These are phyloP conservation scores for Tulasnella sp. DNA, from an alignment of 768 basidiomycete genomes.

Conservation along the genomic window DNA sequence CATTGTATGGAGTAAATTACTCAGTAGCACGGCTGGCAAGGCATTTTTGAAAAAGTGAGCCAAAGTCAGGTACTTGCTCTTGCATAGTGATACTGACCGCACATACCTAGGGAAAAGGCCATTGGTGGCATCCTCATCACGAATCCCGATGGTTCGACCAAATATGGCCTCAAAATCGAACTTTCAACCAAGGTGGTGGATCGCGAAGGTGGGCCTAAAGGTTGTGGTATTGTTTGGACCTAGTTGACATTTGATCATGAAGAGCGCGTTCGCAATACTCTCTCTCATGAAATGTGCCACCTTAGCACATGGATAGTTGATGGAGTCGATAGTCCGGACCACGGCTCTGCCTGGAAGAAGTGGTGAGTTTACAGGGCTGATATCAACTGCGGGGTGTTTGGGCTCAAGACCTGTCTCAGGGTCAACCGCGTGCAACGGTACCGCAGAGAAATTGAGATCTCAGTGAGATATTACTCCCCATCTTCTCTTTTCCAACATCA, in stretches of 20 bases:
- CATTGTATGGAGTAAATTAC: slow-evolving; percentile 15
- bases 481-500: no score
- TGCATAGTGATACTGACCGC: not conserved
- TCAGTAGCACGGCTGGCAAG: slow-evolving; percentile 14
- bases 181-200: slow-evolving; percentile 31
- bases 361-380: slow-evolving; percentile 23
- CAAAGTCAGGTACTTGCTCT: not conserved
- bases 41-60: slow-evolving; percentile 12
- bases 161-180: slow-evolving; percentile 21
- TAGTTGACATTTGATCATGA: not conserved
- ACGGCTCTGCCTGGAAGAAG: slow-evolving; percentile 29
- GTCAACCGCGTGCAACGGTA: slow-evolving; percentile 24
- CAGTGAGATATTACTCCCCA: no score
- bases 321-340: slow-evolving; percentile 28
- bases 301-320: slow-evolving; percentile 30
- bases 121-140: not conserved
- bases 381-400: not conserved
- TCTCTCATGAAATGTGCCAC: slow-evolving; percentile 35
- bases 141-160: not conserved
- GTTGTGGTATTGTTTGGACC: not conserved
- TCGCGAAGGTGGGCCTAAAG: slow-evolving; percentile 22
- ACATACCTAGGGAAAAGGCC: not conserved
- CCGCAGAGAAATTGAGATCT: slow-evolving; percentile 26
- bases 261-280: slow-evolving; percentile 29
- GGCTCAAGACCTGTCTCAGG: not conserved